Conservation (phyloP, 2,329 filamentous ascomycete genomes). For the Clonostachys solani region DNA sequence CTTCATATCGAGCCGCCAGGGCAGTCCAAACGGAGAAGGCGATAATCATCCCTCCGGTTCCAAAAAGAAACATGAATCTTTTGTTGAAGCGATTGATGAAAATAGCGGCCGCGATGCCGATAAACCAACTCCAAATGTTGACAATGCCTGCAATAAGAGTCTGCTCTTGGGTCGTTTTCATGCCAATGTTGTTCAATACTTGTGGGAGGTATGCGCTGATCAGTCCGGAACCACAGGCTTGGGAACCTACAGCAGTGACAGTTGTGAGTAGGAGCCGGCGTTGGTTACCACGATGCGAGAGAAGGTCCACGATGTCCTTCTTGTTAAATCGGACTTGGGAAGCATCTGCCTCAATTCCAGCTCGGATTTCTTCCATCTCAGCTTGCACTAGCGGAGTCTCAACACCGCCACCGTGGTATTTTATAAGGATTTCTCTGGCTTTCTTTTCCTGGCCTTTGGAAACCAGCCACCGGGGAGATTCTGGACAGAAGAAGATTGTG, state of each 20-base stretch:
- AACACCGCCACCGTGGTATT: slow-evolving; percentile 6
- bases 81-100: too few relatives aligned
- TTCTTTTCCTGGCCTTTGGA: slow-evolving; percentile 28
- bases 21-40: too few relatives aligned
- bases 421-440: slow-evolving; percentile 24
- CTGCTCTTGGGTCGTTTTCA: too few relatives aligned
- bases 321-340: slow-evolving; percentile 4
- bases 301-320: slow-evolving; percentile 2
- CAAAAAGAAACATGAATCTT: too few relatives aligned
- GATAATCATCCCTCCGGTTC: too few relatives aligned
- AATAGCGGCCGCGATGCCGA: too few relatives aligned
- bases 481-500: slow-evolving; percentile 29
- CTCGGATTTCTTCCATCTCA: slow-evolving; percentile 6
- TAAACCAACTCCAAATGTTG: too few relatives aligned
- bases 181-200: too few relatives aligned
- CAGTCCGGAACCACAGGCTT: slow-evolving; percentile 3
- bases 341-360: slow-evolving; percentile 5
- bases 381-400: slow-evolving; percentile 3
- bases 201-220: too few relatives aligned
- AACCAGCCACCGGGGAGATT: slow-evolving; percentile 36
- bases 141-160: too few relatives aligned
- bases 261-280: slow-evolving; percentile 1
- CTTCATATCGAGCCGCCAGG: too few relatives aligned
- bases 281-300: slow-evolving; percentile 4
- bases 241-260: slow-evolving; percentile 4